Evolutionary conservation across 352 stramenopile species (phyloP).

Genomic region (Lagenidium sp.): DNA sequence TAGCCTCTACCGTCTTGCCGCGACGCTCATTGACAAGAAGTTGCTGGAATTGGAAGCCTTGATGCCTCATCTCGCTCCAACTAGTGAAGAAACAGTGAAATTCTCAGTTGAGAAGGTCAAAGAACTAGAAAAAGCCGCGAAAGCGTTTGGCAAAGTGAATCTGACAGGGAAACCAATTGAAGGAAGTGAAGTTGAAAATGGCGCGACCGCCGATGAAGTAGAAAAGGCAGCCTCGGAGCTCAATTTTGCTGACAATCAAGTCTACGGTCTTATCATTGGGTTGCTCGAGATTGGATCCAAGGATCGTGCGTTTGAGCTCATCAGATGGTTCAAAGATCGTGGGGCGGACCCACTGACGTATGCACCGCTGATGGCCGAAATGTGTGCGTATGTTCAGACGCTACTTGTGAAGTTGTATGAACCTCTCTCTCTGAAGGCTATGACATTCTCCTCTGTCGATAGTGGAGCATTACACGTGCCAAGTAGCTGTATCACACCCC

Average conservation of each 20-base stretch:
- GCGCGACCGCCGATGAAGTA: slow-evolving; percentile 13
- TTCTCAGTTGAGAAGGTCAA: slow-evolving; percentile 22
- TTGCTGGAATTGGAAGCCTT: slow-evolving; percentile 72
- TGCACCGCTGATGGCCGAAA: slow-evolving; percentile 45
- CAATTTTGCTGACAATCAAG: slow-evolving; percentile 58
- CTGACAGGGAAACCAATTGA: slow-evolving; percentile 30
- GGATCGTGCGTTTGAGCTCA: slow-evolving; percentile 67
- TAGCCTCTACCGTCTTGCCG: slow-evolving; percentile 79
- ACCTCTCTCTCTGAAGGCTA: slow-evolving; percentile 38
- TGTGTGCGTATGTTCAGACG: slow-evolving; percentile 60
- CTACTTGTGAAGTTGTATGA: slow-evolving; percentile 49
- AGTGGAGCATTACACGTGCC: too few relatives aligned
- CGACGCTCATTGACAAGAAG: slow-evolving; percentile 79
- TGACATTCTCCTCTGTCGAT: slow-evolving; percentile 17
- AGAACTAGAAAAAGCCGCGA: slow-evolving; percentile 46
- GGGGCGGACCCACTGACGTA: slow-evolving; percentile 62
- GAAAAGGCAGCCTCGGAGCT: slow-evolving; percentile 6
- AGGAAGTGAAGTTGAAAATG: slow-evolving; percentile 13
- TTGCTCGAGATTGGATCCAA: slow-evolving; percentile 66
- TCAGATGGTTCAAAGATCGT: slow-evolving; percentile 60
- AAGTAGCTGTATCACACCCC: too few relatives aligned
- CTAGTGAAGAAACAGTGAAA: slow-evolving; percentile 48
- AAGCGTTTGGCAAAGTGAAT: slow-evolving; percentile 69
- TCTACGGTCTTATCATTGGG: slow-evolving; percentile 75
- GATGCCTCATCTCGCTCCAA: slow-evolving; percentile 69